These are phyloP conservation scores for Noccaea bulbosa DNA, from an alignment of 345 rosid genomes.

Conservation along the genomic window DNA sequence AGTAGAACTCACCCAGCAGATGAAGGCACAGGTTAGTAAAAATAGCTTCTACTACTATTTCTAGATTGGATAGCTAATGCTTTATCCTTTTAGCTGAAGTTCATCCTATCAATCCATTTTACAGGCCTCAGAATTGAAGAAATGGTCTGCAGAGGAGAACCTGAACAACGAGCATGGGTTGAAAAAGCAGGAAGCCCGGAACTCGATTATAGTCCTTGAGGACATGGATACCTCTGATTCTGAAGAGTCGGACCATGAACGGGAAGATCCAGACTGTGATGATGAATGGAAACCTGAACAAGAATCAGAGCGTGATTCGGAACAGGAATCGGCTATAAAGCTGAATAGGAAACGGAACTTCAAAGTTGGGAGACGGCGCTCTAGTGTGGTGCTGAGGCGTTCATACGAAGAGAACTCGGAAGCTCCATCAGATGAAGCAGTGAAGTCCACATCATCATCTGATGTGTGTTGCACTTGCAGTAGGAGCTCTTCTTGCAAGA, in stretches of 20 bases:
- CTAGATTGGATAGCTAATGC: conserved; percentile 8
- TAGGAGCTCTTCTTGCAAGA: conserved; percentile 70
- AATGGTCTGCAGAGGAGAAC: conserved; percentile 42
- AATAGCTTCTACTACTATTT: conserved; percentile 19
- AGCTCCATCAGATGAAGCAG: conserved; percentile 45
- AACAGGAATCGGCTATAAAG: conserved; percentile 46
- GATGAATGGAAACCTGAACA: conserved; percentile 63
- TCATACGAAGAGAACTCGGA: conserved; percentile 40
- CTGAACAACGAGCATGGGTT: conserved; percentile 52
- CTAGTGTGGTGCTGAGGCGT: conserved; percentile 42
- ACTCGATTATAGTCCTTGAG: conserved; percentile 54
- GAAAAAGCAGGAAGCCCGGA: conserved; percentile 66
- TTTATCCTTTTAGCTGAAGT: conserved; percentile 5
- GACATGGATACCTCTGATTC: conserved; percentile 94
- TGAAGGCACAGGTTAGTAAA: conserved; percentile 67
- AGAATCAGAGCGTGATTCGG: conserved; percentile 43
- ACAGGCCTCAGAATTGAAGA: conserved; percentile 45
- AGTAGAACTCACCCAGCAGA: conserved; percentile 65
- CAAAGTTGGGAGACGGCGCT: conserved; percentile 46
- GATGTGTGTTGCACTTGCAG: conserved; percentile 72
- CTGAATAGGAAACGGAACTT: conserved; percentile 47
- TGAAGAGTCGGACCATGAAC: conserved; percentile 74
- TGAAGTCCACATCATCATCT: conserved; percentile 31
- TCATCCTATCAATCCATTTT: conserved; percentile 16
- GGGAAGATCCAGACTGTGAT: conserved; percentile 50